Base-by-base conservation (phyloP, 2,329 filamentous ascomycete species). In the Chaetomium strumarium region DNA sequence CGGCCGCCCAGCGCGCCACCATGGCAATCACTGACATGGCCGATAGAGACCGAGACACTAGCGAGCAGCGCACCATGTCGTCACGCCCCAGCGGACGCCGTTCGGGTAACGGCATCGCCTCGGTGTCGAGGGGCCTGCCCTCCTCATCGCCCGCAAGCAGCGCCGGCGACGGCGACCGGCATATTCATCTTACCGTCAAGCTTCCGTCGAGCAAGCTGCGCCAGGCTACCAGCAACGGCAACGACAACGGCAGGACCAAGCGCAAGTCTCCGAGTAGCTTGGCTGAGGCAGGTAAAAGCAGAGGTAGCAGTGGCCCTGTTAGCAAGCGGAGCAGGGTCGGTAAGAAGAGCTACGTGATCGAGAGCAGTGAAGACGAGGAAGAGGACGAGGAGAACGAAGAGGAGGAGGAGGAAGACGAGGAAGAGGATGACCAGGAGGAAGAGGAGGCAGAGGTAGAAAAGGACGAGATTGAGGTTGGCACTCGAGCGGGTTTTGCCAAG, bases 331-430 rank as follows among this genome's bases (percentile, higher is more conserved):
- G 63, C 6, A 79, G 76, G 53, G 76, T 75, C 6, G 73, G 72
- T 16, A 79, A 80, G 67, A 82, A 81, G 68, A 81, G 74, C 59
- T 83, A 83, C 50, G 76, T 81, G 34, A 76, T 83, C 20, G 79
- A 81, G 56, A 79, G 76, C 36, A 72, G 69, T 9, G 64, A 64
- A 30, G 70, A 69, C 34, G 34, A 37, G 14, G 34, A 37, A 13
- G 34, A 37, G 34, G 34, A 37, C 13, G 34, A 37, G 34, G 33
- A 34, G 9, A 24, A 24, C 7, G 33, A 34, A 29, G 69, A 66
- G 0, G 66, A 67, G 45, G 64, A 64, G 7, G 71, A 72, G 30
- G 63, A 45, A 16, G 58, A 59, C 14, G 58, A 59, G 19, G 59
- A 58, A 13, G 57, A 60, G 17, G 58, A 56, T 13, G 60, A 59